These are phyloP conservation scores for Zea mays DNA, from an alignment of 176 grass and related monocot species.

Conservation along the genomic window DNA sequence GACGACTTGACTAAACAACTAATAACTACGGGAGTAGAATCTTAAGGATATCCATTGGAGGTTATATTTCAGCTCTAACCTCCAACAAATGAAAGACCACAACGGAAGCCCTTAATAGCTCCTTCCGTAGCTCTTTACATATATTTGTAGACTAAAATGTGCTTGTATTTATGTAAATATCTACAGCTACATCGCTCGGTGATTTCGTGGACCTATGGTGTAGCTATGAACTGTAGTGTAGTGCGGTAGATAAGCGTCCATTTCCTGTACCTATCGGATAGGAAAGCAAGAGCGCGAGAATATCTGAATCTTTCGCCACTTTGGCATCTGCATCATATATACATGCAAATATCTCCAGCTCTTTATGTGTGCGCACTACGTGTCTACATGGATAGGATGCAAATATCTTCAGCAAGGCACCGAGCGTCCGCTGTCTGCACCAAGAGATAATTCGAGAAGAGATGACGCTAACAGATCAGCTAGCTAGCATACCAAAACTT, in stretches of 20 bases:
- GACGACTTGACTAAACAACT: too few species aligned
- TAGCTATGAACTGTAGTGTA: too few species aligned
- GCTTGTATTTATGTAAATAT: background rate
- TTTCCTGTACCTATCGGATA: background rate
- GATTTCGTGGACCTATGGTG: background rate
- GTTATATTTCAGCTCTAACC: background rate
- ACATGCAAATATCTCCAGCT: constrained; percentile 6
- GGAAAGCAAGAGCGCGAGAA: background rate
- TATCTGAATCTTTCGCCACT: constrained; percentile 8
- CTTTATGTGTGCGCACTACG: background rate
- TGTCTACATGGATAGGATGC: background rate
- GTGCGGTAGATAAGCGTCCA: background rate
- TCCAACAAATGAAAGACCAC: background rate
- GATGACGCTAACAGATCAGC: background rate
- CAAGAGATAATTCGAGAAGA: background rate
- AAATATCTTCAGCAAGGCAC: background rate
- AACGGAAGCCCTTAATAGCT: too few species aligned
- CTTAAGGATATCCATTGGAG: background rate
- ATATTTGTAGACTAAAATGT: too few species aligned
- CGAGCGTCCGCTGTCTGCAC: background rate
- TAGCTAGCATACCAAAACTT: background rate
- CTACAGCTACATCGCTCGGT: background rate
- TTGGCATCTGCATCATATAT: constrained; percentile 6
- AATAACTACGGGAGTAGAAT: background rate
- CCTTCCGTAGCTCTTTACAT: too few species aligned